A percentile compares a stretch with the other conserved stretches of the same genome.
Evolutionary conservation across 345 rosid genomes (phyloP).

Genomic region (Euphorbia peplus): DNA sequence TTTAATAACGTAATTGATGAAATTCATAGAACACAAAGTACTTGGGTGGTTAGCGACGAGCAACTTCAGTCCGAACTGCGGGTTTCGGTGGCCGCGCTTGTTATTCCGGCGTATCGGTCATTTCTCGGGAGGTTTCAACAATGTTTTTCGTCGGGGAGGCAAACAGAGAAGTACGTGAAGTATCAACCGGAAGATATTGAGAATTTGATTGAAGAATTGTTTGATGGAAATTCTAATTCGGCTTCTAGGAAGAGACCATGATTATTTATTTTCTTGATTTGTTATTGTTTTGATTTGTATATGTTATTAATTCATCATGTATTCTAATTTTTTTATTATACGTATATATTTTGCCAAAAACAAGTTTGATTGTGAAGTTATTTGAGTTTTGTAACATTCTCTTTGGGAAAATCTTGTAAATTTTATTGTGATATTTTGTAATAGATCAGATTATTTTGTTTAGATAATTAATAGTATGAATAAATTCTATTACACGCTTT

Average conservation of each 20-base stretch:
- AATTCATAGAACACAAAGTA: constrained; percentile 77
- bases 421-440: background rate
- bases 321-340: no score
- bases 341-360: no score
- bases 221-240: constrained; percentile 60
- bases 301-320: no score
- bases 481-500: no score
- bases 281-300: background rate
- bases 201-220: constrained; percentile 66
- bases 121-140: constrained; percentile 71
- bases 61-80: constrained; percentile 89
- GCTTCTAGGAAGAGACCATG: constrained; percentile 45
- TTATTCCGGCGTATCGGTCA: constrained; percentile 79
- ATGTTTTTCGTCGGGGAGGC: constrained; percentile 70
- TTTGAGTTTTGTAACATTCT: background rate
- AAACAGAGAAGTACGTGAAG: constrained; percentile 84
- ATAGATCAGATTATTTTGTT: background rate
- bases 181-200: constrained; percentile 86
- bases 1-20: constrained; percentile 86
- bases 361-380: background rate
- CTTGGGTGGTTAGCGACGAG: constrained; percentile 86
- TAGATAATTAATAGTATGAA: no score
- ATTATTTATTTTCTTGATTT: background rate
- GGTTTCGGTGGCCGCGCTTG: constrained; percentile 67
- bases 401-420: background rate